A percentile compares a stretch with the other conserved stretches of the same genome.
Evolutionary conservation across 768 basidiomycete species (phyloP).

Genomic region (Paxillus ammoniavirescens): DNA sequence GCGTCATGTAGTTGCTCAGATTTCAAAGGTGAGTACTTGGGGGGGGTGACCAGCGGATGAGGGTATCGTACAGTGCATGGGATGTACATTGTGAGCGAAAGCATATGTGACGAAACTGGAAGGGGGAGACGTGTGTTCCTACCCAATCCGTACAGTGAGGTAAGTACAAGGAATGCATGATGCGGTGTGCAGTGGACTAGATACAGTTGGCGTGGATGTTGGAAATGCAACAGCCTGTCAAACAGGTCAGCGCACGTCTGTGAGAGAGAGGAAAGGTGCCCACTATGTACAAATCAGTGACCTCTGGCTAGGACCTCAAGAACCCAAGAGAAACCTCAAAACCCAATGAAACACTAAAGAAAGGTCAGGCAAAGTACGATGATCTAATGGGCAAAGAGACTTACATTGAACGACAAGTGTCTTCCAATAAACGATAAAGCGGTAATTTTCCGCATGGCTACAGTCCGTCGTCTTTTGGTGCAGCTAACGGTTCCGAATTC

Average conservation of each 20-base stretch:
- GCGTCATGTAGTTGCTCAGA: not conserved
- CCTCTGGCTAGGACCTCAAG: constrained; percentile 22
- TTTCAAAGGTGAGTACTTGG: too few relatives aligned
- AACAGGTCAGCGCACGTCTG: constrained; percentile 4
- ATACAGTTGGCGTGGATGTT: constrained; percentile 12
- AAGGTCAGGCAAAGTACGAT: not conserved
- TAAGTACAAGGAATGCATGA: constrained; percentile 21
- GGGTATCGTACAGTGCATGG: too few relatives aligned
- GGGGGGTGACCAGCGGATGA: too few relatives aligned
- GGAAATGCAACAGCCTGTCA: constrained; percentile 4
- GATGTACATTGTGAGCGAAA: not conserved
- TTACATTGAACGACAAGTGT: constrained; percentile 25
- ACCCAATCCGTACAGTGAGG: constrained; percentile 12
- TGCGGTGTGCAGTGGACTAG: constrained; percentile 17
- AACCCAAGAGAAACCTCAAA: constrained; percentile 19
- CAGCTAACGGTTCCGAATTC: constrained; percentile 21
- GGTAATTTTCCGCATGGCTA: constrained; percentile 5
- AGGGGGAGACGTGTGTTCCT: not conserved
- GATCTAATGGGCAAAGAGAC: constrained; percentile 1
- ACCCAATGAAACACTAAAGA: constrained; percentile 24
- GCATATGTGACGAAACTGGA: constrained; percentile 7
- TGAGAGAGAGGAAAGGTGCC: not conserved
- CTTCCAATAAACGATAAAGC: constrained; percentile 19
- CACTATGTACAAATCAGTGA: constrained; percentile 4
- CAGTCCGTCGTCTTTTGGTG: constrained; percentile 10